Evolutionary conservation across 441 rosid genomes (phyloP).

Genomic region (Dalechampia spathulata): DNA sequence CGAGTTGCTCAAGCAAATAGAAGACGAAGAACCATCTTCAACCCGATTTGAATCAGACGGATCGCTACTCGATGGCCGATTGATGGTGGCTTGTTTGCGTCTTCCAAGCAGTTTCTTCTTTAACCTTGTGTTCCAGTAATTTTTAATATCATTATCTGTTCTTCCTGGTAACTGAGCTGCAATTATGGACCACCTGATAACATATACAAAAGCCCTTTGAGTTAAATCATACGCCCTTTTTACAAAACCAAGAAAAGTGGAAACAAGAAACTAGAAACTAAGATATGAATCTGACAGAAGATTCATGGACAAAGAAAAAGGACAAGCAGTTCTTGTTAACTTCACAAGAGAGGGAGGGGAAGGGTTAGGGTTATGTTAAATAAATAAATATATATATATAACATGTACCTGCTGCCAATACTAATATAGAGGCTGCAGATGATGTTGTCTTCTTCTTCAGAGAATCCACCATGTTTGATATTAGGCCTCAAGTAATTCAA

Average conservation of each 20-base stretch:
- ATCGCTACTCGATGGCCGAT: slow-evolving; percentile 22
- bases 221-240: slow-evolving; percentile 3
- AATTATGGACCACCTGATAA: slow-evolving; percentile 86
- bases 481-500: slow-evolving; percentile 92
- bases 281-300: background rate
- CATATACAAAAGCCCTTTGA: background rate
- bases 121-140: slow-evolving; percentile 91
- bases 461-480: slow-evolving; percentile 93
- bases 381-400: too few relatives aligned
- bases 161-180: slow-evolving; percentile 98
- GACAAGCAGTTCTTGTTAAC: slow-evolving; percentile 25
- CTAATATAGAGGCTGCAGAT: slow-evolving; percentile 93
- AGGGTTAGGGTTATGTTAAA: too few relatives aligned
- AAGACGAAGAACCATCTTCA: slow-evolving; percentile 28
- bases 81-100: slow-evolving; percentile 47
- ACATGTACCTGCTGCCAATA: slow-evolving; percentile 82
- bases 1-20: slow-evolving; percentile 60
- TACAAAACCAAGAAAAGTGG: slow-evolving; percentile 2
- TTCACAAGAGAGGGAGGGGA: slow-evolving; percentile 8
- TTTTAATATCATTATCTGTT: slow-evolving; percentile 91
- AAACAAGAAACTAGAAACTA: slow-evolving; percentile 10
- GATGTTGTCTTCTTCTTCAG: slow-evolving; percentile 96
- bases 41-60: slow-evolving; percentile 13
- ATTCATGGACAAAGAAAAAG: slow-evolving; percentile 23
- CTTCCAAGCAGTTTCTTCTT: slow-evolving; percentile 87